phyloP scores from a whole-genome alignment of 2,329 filamentous ascomycete genomes.

The Monilinia fructigena region DNA sequence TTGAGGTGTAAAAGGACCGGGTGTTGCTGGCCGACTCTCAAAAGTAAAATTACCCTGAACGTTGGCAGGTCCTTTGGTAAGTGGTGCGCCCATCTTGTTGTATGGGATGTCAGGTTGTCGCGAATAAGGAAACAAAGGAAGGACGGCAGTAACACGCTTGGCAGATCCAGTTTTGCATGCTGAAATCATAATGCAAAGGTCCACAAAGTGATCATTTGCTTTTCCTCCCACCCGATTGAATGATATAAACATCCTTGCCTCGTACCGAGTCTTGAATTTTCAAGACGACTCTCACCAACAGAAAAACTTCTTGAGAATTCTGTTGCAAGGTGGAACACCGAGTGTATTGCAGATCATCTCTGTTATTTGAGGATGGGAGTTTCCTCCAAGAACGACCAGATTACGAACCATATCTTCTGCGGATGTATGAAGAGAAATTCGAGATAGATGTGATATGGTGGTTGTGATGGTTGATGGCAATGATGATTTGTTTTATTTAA shows the following conservation, averaged over 20 bases:
- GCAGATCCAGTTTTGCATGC: slow-evolving; percentile 95
- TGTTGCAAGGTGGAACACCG: slow-evolving; percentile 79
- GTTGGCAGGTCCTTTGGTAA: slow-evolving; percentile 64
- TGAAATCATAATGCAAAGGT: slow-evolving; percentile 97
- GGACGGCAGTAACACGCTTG: slow-evolving; percentile 86
- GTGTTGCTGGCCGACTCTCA: slow-evolving; percentile 86
- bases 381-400: slow-evolving; percentile 89
- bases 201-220: slow-evolving; percentile 95
- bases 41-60: slow-evolving; percentile 72
- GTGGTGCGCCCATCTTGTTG: slow-evolving; percentile 88
- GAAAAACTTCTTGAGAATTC: slow-evolving; percentile 88
- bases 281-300: slow-evolving; percentile 89
- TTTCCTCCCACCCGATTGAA: slow-evolving; percentile 90
- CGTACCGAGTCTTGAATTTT: slow-evolving; percentile 94
- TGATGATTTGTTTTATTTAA: not conserved
- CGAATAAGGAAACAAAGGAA: slow-evolving; percentile 95
- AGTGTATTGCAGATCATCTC: slow-evolving; percentile 86
- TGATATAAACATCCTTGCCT: slow-evolving; percentile 98
- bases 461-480: slow-evolving; percentile 14
- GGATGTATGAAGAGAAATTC: not conserved
- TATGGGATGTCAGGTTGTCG: slow-evolving; percentile 95
- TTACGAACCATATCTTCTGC: slow-evolving; percentile 75
- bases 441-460: slow-evolving; percentile 11
- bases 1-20: slow-evolving; percentile 67
- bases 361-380: slow-evolving; percentile 84